These are phyloP conservation scores for Trichoderma guizhouense DNA, from an alignment of 2,329 filamentous ascomycete genomes.

Conservation along the genomic window DNA sequence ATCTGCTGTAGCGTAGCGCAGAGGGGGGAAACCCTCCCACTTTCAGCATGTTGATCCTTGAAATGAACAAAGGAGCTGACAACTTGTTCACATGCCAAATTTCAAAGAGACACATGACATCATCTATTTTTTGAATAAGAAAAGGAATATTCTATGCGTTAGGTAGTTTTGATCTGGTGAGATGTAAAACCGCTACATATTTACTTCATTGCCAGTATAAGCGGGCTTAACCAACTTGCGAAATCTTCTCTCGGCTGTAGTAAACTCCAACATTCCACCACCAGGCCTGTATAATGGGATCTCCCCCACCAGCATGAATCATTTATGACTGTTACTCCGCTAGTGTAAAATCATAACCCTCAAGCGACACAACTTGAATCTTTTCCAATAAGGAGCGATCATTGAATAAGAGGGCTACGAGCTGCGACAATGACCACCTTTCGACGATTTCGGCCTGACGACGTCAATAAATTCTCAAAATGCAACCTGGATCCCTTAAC, in stretches of 20 bases:
- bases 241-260: neutral
- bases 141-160: no score
- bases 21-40: neutral
- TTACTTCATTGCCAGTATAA: neutral
- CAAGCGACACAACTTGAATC: neutral
- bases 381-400: neutral
- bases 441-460: conserved; percentile 76
- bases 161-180: neutral
- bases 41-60: neutral
- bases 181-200: neutral
- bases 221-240: neutral
- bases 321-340: neutral
- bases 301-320: neutral
- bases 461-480: conserved; percentile 85
- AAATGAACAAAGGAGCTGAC: neutral
- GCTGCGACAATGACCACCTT: conserved; percentile 69
- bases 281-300: neutral
- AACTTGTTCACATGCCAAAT: neutral
- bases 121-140: neutral
- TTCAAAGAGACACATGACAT: neutral
- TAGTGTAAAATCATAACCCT: neutral
- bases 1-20: neutral
- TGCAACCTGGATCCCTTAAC: conserved; percentile 95
- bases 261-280: neutral
- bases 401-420: neutral